These are phyloP conservation scores for Collybiopsis luxurians DNA, from an alignment of 768 basidiomycete genomes.

Conservation along the genomic window DNA sequence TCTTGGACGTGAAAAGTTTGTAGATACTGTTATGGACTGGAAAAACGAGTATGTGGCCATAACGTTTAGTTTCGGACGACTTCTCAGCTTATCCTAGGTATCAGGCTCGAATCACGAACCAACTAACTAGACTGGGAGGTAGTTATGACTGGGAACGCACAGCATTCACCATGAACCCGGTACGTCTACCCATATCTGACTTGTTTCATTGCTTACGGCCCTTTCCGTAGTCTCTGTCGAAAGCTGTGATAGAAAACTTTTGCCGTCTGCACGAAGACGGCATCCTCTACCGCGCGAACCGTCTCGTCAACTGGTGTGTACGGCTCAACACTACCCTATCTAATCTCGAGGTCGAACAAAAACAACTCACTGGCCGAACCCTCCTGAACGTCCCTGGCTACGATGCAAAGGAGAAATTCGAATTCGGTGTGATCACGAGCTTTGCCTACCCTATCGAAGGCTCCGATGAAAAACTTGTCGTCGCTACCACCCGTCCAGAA, in stretches of 20 bases:
- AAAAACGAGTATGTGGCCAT: conserved; percentile 78
- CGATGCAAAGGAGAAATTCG: conserved; percentile 91
- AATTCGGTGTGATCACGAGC: conserved; percentile 95
- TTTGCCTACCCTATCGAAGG: conserved; percentile 91
- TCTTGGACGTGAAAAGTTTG: conserved; percentile 89
- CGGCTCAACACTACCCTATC: conserved; percentile 94
- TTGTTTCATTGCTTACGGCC: not conserved
- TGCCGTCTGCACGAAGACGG: conserved; percentile 90
- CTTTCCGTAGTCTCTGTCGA: conserved; percentile 57
- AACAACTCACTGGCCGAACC: conserved; percentile 81
- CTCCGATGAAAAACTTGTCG: conserved; percentile 87
- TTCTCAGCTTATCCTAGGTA: conserved; percentile 51
- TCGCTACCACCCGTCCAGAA: conserved; percentile 97
- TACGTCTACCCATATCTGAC: conserved; percentile 26
- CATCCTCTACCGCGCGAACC: conserved; percentile 90
- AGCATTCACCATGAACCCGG: conserved; percentile 95
- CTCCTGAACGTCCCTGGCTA: conserved; percentile 92
- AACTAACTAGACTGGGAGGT: conserved; percentile 84
- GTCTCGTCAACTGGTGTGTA: conserved; percentile 98
- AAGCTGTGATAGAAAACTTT: conserved; percentile 90
- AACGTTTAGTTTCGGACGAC: not conserved
- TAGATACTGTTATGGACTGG: conserved; percentile 93
- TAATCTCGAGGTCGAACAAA: conserved; percentile 98
- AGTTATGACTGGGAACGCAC: conserved; percentile 94
- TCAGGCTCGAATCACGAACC: conserved; percentile 88